Base-by-base conservation (phyloP, 345 rosid genomes). In the Populus davidiana region DNA sequence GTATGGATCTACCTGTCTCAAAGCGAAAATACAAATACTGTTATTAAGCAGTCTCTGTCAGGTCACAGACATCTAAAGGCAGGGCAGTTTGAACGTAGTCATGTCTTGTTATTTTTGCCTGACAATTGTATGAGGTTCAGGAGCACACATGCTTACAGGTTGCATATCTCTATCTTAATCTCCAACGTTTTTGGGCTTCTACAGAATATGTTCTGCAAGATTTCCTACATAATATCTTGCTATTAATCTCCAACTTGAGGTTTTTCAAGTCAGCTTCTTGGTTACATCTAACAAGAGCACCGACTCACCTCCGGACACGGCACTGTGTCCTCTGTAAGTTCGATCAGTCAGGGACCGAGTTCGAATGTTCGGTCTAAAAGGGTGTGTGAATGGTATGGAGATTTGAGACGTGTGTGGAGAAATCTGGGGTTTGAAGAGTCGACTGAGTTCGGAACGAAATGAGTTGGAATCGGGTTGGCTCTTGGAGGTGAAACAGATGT, bases 201-300 rank as follows among this genome's bases (percentile, higher is more conserved):
- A 62, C 27, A 13, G 17, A 62, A 23, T n/a, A 27, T 11, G 33
- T 62, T 5, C 33, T 62, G 9, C 17, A 21, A 12, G 27, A 13
- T 62, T n/a, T 62, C 31, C 14, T 12, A n/a, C 35, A 33, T 4
- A 33, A 33, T 33, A 33, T 33, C 35, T 33, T 33, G 35, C 35
- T 33, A 33, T 33, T 33, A 33, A 0, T 33, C 35, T 33, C 35
- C 4, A 95, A 93, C 81, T 91, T 92, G 75, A 90, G 90, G 89
- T 96, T 93, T 75, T 93, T 91, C 85, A 72, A 63, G 84, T 93
- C 98, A 43, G 93, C 96, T 5, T 87, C 92, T 50, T 83, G 86
- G 91, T 90, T 72, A 86, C 86, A 72, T 96, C 93, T 70, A 78
- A 76, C 76, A 39, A 79, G 5, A 81, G 56, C 20, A 79, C 73